A percentile compares a stretch with the other conserved stretches of the same genome.
phyloP scores from a whole-genome alignment of 2,329 filamentous ascomycete genomes.

The Xylaria sp. region DNA sequence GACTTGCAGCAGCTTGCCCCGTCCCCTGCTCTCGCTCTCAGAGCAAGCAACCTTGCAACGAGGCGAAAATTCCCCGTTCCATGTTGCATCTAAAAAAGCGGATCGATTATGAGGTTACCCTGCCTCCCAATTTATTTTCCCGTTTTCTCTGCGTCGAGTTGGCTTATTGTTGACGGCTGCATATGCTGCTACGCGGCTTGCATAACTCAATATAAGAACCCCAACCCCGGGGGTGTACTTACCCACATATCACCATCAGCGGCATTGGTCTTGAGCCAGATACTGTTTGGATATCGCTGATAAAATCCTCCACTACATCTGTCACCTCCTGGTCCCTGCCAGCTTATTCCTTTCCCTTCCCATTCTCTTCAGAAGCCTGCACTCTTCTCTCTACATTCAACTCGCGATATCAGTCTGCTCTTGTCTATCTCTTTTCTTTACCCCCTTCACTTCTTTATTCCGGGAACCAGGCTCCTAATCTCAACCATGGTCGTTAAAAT shows the following conservation, averaged over 20 bases:
- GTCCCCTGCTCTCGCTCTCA: slow-evolving; percentile 20
- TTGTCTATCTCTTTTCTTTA: neutral
- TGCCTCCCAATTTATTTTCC: neutral
- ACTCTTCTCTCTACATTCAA: neutral
- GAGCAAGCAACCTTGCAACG: slow-evolving; percentile 29
- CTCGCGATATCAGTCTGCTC: neutral
- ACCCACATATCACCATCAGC: neutral
- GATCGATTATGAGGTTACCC: neutral
- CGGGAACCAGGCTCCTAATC: neutral
- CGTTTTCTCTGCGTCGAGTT: slow-evolving; percentile 15
- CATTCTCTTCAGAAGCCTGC: neutral
- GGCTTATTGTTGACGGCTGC: slow-evolving; percentile 17
- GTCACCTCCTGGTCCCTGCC: neutral
- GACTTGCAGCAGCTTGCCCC: slow-evolving; percentile 18
- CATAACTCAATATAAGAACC: slow-evolving; percentile 18
- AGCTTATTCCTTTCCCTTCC: neutral
- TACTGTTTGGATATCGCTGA: neutral
- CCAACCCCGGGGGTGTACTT: slow-evolving; percentile 25
- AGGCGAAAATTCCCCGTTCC: slow-evolving; percentile 5
- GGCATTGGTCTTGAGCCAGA: neutral
- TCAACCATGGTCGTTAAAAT: slow-evolving; percentile 40
- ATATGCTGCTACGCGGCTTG: slow-evolving; percentile 29
- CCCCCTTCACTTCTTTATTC: neutral
- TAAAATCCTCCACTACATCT: neutral
- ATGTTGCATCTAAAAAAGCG: neutral